phyloP scores from a whole-genome alignment of 805 yeast species.

The Gaillardinia entomophila region DNA sequence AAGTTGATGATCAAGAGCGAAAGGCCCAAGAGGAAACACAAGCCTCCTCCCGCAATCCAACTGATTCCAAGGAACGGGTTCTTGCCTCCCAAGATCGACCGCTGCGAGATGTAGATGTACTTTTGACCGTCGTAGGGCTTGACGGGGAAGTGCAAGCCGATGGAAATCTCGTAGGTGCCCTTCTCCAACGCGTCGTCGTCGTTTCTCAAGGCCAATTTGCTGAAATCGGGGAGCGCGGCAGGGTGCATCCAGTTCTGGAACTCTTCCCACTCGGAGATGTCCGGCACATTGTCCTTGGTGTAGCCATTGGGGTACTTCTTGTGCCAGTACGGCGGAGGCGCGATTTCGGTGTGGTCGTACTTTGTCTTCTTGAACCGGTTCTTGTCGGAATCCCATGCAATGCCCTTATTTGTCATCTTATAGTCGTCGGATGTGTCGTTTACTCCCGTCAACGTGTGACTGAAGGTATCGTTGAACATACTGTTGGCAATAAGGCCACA shows the following conservation, averaged over 20 bases:
- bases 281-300: constrained; percentile 38
- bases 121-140: constrained; percentile 62
- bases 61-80: constrained; percentile 65
- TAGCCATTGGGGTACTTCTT: constrained; percentile 39
- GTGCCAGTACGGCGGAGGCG: constrained; percentile 43
- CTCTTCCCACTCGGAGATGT: constrained; percentile 36
- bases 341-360: constrained; percentile 31
- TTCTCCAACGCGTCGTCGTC: constrained; percentile 46
- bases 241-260: constrained; percentile 45
- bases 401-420: constrained; percentile 31
- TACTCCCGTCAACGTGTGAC: constrained; percentile 25
- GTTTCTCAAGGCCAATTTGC: constrained; percentile 54
- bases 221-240: constrained; percentile 36
- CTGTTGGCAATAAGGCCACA: constrained; percentile 84
- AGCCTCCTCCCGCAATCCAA: constrained; percentile 72
- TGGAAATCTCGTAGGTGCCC: constrained; percentile 59
- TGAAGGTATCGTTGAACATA: constrained; percentile 66
- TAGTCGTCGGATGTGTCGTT: constrained; percentile 30
- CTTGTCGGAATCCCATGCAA: constrained; percentile 35
- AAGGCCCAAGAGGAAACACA: constrained; percentile 55
- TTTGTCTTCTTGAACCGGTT: constrained; percentile 37
- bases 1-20: constrained; percentile 48
- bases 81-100: constrained; percentile 72
- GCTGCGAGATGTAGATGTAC: constrained; percentile 59
- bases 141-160: constrained; percentile 80